Conservation (phyloP, 345 rosid genomes). For the Nephelium lappaceum region DNA sequence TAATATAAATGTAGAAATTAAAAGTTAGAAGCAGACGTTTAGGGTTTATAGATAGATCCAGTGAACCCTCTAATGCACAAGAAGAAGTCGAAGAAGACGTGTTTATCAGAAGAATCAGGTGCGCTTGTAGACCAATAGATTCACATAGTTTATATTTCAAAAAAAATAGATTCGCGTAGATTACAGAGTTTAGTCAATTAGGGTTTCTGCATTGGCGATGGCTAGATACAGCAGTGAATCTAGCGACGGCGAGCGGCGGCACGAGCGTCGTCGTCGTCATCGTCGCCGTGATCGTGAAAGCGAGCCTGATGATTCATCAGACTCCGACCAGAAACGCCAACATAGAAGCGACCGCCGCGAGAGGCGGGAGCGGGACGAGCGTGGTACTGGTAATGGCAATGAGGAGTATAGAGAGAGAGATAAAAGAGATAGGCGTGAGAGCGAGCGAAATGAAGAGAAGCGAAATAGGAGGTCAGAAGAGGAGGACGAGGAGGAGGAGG, state of each 20-base stretch:
- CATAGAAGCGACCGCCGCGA: slow-evolving; percentile 1
- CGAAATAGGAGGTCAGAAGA: neutral
- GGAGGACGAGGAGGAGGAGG: slow-evolving; percentile 15
- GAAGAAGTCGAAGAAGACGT: neutral
- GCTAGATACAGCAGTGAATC: slow-evolving; percentile 29
- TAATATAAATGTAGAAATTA: too few relatives aligned
- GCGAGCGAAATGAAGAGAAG: slow-evolving; percentile 4
- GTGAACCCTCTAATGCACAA: neutral
- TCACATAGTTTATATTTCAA: too few relatives aligned
- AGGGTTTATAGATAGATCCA: slow-evolving; percentile 19
- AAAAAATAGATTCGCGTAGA: neutral
- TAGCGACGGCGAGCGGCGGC: slow-evolving; percentile 19
- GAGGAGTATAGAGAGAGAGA: slow-evolving; percentile 4
- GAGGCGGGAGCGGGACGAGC: slow-evolving; percentile 12
- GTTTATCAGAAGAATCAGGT: slow-evolving; percentile 10
- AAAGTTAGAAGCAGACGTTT: neutral
- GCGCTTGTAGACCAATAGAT: neutral
- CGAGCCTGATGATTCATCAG: slow-evolving; percentile 2
- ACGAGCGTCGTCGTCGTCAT: neutral
- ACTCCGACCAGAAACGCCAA: slow-evolving; percentile 4
- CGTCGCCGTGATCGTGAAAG: slow-evolving; percentile 15
- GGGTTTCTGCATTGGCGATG: slow-evolving; percentile 17
- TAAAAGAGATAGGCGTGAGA: neutral
- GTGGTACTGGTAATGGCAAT: neutral
- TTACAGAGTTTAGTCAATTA: neutral